Conservation (phyloP, 768 basidiomycete genomes). For the Boletus vinaceobasis region DNA sequence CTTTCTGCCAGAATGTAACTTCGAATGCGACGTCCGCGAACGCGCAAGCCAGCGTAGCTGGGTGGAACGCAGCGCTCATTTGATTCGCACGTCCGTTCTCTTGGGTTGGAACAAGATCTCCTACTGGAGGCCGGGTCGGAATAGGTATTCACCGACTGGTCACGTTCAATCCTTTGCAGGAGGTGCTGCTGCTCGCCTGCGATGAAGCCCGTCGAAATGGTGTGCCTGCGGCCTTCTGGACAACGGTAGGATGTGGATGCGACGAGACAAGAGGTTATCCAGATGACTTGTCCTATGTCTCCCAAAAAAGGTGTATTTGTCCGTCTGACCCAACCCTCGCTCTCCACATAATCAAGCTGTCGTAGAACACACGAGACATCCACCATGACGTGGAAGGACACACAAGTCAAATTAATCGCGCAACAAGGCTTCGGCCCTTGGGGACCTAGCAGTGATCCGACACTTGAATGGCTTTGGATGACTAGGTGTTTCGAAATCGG, state of each 20-base stretch:
- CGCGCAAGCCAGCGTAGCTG: too few relatives aligned
- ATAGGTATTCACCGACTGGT: too few relatives aligned
- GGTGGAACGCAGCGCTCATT: too few relatives aligned
- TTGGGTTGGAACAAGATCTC: too few relatives aligned
- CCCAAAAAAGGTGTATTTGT: not conserved
- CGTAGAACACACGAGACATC: too few relatives aligned
- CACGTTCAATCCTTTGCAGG: too few relatives aligned
- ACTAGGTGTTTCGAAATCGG: not conserved
- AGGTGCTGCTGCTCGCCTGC: conserved; percentile 36
- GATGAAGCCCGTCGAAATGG: conserved; percentile 79
- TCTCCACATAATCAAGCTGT: not conserved
- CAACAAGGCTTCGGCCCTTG: conserved; percentile 31
- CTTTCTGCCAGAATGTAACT: too few relatives aligned
- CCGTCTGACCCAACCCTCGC: not conserved
- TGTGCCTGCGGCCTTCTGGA: too few relatives aligned
- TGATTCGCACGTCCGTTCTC: too few relatives aligned
- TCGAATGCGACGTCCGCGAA: too few relatives aligned
- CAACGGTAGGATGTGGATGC: conserved; percentile 3
- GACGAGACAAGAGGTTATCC: conserved; percentile 29
- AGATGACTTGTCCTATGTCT: not conserved
- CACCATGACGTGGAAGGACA: too few relatives aligned
- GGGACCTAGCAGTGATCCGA: conserved; percentile 50
- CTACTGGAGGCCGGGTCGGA: too few relatives aligned
- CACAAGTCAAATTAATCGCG: not conserved
- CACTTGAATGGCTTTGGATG: conserved; percentile 58